phyloP scores from a whole-genome alignment of 768 basidiomycete genomes.

The Pulveroboletus sp. region DNA sequence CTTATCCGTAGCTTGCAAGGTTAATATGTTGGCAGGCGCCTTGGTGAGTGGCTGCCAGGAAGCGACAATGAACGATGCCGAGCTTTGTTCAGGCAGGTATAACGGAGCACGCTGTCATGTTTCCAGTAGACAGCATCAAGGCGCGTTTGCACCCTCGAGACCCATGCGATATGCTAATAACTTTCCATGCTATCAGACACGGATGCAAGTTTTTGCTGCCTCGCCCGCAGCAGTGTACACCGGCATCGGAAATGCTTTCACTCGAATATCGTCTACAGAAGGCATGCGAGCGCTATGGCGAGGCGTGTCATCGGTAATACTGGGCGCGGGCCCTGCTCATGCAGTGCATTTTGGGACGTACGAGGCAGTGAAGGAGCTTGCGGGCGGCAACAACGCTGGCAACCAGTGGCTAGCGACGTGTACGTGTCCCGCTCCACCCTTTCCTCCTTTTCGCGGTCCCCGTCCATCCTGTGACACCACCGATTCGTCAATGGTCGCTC shows the following conservation, averaged over 20 bases:
- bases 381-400: slow-evolving; percentile 72
- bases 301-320: slow-evolving; percentile 91
- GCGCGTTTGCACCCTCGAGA: slow-evolving; percentile 41
- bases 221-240: slow-evolving; percentile 84
- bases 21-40: slow-evolving; percentile 97
- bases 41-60: slow-evolving; percentile 54
- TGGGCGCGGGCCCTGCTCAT: slow-evolving; percentile 97
- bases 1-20: slow-evolving; percentile 40
- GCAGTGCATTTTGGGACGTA: slow-evolving; percentile 97
- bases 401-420: slow-evolving; percentile 89
- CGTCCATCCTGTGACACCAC: neutral
- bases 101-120: slow-evolving; percentile 98
- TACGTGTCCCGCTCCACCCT: slow-evolving; percentile 38
- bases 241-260: slow-evolving; percentile 85
- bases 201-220: slow-evolving; percentile 96
- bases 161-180: slow-evolving; percentile 7
- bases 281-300: slow-evolving; percentile 90
- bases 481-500: slow-evolving; percentile 5
- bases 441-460: neutral
- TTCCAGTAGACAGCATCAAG: slow-evolving; percentile 97
- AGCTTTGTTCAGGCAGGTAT: slow-evolving; percentile 79
- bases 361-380: slow-evolving; percentile 90
- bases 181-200: slow-evolving; percentile 55
- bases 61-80: slow-evolving; percentile 7
- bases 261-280: slow-evolving; percentile 91